Evolutionary conservation across 345 rosid genomes (phyloP), one percentile per base, ranked within the genome.

Genomic region (Combretum micranthum): DNA sequence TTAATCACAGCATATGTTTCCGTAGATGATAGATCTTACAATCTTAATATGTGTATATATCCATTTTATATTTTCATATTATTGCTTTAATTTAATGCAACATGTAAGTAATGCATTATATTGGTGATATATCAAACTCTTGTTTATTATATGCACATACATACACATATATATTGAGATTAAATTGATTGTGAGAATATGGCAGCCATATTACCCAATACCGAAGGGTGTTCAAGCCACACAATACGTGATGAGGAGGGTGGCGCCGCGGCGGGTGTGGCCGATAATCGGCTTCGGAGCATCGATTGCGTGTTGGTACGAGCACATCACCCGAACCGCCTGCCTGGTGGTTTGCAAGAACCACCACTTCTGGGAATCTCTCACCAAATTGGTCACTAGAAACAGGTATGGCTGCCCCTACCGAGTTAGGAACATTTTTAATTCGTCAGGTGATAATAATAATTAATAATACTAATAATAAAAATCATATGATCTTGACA

Each of bases 281-380:
- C 99, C 99, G 26, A 72, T 65, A 2, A 85, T 90, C 56, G 79
- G 85, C 13, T 90, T 94, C 44, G 96, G 90, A 15, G 84, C 97
- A 25, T 94, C 99, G 0, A 66, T 94, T 8, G 92, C 81, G 11
- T 82, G 96, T 63, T 90, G 99, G 96, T 94, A 94, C 48, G 99
- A 94, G 79, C 99, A 94, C 67, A 73, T 94, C 42, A 70, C 77
- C 56, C 81, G 99, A 57, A 83, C 99, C 17, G 70, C 83, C 20
- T 85, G 93, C 80, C 68, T 94, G 55, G 73, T 94, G 12, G 67
- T 86, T 4, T 81, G 95, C 82, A 90, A 87, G 75, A 82, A 94
- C 68, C 99, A 94, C 65, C 81, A 86, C 52, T 48, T 85, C 44
- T 85, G 87, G 88, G 96, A 90, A 59, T 82, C 79, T 71, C 85